Conservation (phyloP, 2,329 filamentous ascomycete species). For the Atkinsonella hypoxylon region DNA sequence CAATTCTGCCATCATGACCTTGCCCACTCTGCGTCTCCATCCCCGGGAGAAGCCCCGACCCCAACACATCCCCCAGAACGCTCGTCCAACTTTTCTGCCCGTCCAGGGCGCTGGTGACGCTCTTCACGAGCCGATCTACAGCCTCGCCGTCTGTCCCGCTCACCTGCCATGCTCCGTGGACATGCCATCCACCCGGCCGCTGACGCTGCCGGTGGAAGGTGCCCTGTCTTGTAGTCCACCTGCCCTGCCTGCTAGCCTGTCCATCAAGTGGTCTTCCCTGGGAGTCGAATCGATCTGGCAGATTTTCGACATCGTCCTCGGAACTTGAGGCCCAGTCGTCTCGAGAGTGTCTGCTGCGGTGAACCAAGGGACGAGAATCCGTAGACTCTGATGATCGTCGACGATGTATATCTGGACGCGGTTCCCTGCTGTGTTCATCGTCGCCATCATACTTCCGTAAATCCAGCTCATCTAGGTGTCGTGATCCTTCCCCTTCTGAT, state of each 20-base stretch:
- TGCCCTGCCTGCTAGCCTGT: constrained; percentile 8
- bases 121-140: constrained; percentile 23
- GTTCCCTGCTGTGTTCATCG: constrained; percentile 7
- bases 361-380: constrained; percentile 17
- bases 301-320: constrained; percentile 28
- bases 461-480: constrained; percentile 9
- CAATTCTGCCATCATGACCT: neutral
- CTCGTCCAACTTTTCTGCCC: constrained; percentile 20
- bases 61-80: constrained; percentile 20
- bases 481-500: constrained; percentile 9
- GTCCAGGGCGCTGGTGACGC: constrained; percentile 17
- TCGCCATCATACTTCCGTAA: constrained; percentile 11
- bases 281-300: constrained; percentile 36
- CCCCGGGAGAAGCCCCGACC: constrained; percentile 10
- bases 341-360: constrained; percentile 8
- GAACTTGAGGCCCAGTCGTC: constrained; percentile 14
- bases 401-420: constrained; percentile 10
- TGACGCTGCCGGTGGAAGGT: constrained; percentile 28
- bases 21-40: constrained; percentile 4
- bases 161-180: constrained; percentile 32
- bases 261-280: constrained; percentile 28
- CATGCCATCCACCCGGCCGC: constrained; percentile 21
- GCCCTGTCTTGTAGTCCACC: constrained; percentile 27
- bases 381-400: constrained; percentile 24
- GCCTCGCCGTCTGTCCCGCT: constrained; percentile 29